Evolutionary conservation across 805 yeast genomes (phyloP), one percentile per base, ranked within the genome.

Genomic region (Nakazawaea laoshanensis): DNA sequence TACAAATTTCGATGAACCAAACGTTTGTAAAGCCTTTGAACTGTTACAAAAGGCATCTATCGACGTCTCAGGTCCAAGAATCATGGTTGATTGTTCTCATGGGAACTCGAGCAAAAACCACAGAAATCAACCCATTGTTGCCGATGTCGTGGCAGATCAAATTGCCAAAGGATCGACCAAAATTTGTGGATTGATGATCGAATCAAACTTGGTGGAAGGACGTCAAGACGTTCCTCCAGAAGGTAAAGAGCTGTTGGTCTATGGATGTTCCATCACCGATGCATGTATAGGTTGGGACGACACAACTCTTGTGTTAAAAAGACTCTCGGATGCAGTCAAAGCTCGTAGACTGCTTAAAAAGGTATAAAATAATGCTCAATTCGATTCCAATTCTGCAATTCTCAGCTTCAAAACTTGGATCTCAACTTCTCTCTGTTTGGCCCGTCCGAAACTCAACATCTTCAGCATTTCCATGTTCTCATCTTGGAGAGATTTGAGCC

Each of bases 51-150:
- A 70, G 33, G 65, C 74, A 18, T 56, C 52, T 9, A 44, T 49
- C 27, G 33, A 48, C n/a, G 43, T 45, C 14, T 36, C 41, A 9
- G 68, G 71, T 32, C 72, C 80, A 38, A 70, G 89, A 50, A 79
- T 88, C 49, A 92, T 89, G 97, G 76, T 89, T 42, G 98, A 89
- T 61, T 92, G 96, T 59, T 87, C 96, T 25, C 98, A 89, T 54
- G 98, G 96, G 42, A 89, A 89, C 67, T 85, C 96, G 23, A 76
- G 69, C 53, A 89, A 89, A 56, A 80, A 89, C 59, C 88, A 77
- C 74, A 73, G 73, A 53, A 89, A 89, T 61, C 98, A 89, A 65
- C 96, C 97, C 29, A 74, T 68, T 52, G 98, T 89, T 10, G 86
- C 88, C 17, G 69, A 71, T 17, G 70, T 63, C 27, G 75, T 92